A percentile compares a stretch with the other conserved stretches of the same genome.
These are phyloP conservation scores for Cladosporium colombiae DNA, from an alignment of 2,329 filamentous ascomycete genomes.

Conservation along the genomic window DNA sequence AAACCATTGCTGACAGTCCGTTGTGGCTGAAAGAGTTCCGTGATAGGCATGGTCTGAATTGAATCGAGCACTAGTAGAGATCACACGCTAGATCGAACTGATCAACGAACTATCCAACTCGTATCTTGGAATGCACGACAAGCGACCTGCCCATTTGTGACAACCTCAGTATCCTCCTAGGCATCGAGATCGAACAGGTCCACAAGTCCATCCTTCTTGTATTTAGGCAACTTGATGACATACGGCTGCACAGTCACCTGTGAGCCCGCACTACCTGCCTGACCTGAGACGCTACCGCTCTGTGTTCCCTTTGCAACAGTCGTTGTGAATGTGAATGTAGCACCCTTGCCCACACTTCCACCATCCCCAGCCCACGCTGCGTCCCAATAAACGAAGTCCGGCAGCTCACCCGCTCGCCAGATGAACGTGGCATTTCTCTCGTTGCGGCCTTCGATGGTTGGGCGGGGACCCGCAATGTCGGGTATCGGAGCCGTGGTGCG, in stretches of 20 bases:
- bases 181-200: neutral
- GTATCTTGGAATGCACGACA: neutral
- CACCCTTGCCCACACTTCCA: neutral
- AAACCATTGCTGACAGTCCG: conserved; percentile 35
- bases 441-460: neutral
- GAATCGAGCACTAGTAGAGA: neutral
- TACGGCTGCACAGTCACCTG: neutral
- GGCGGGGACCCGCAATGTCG: neutral
- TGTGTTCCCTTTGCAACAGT: neutral
- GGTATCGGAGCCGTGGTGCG: neutral
- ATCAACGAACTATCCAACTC: too few relatives aligned
- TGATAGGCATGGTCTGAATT: conserved; percentile 1
- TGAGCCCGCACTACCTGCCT: neutral
- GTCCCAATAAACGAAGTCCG: neutral
- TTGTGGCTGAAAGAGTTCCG: conserved; percentile 45
- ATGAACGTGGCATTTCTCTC: neutral
- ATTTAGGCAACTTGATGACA: neutral
- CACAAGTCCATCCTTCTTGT: neutral
- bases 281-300: neutral
- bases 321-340: neutral
- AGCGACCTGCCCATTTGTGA: neutral
- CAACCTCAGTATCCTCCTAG: too few relatives aligned
- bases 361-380: neutral
- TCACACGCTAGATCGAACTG: neutral
- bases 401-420: neutral